Base-by-base conservation (phyloP, 164 flowering plant genomes). In the Cinnamomum chago region DNA sequence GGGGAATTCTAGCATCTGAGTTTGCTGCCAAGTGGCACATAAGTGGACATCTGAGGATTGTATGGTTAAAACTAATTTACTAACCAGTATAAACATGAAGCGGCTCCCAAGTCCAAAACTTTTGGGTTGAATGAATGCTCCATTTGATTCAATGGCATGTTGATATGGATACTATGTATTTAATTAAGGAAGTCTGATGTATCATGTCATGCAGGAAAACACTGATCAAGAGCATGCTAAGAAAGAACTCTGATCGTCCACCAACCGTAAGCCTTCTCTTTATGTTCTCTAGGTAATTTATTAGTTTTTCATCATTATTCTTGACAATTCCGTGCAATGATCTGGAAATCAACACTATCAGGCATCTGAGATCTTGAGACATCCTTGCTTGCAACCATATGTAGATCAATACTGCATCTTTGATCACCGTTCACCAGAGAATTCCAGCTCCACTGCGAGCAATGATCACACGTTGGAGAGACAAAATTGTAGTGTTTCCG, bases 211-310 rank as follows among this genome's bases (percentile, higher is more conserved):
- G 67, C 91, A 96, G 99, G 86, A 96, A 94, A 84, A 77, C 92
- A 65, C 88, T 96, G 55, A 92, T 96, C 79, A 96, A 94, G 79
- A 88, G 97, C 82, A 96, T 96, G 99, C 82, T 96, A 75, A 85
- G 97, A 74, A 96, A 96, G 86, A 96, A 87, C 74, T 98, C 99
- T 18, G 99, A 96, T 85, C 97, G 91, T 81, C 91, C 98, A 47
- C 95, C 98, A 27, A 91, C 76, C 81, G 99, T 96, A 89, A 83
- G 90, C 60, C 50, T 77, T 58, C 67, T 10, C 28, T 35, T 9
- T 58, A 0, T 73, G 24, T 22, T 23, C 25, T 69, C 18, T 68
- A 17, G 10, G 65, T 55, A 52, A 24, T 68, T 55, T 65, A 47
- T 25, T 62, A 68, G 52, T 50, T 65, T 40, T 50, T n/a, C 17